Evolutionary conservation across 1,139 yeast genomes (phyloP), one percentile per base, ranked within the genome.

Genomic region (Saccharomyces pastorianus): DNA sequence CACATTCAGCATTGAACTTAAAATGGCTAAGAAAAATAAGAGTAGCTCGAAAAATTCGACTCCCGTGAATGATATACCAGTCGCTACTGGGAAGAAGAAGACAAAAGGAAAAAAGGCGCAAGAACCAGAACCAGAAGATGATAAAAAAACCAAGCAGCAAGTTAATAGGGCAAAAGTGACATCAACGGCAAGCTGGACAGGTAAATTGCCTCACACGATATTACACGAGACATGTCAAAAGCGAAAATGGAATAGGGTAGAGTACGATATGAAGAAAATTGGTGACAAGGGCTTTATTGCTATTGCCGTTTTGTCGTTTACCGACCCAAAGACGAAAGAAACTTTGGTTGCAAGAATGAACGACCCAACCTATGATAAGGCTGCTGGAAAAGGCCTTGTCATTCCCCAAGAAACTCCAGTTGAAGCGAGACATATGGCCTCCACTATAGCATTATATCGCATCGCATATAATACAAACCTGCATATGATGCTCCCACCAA

Each of bases 401-500:
- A 68, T 72, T n/a, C 84, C 89, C 0, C 88, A 85, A 63, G 85
- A 80, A 52, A 88, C 97, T 0, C 80, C 95, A 7, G 76, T 89
- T 46, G 98, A 91, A 63, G 97, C 98, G 1, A 78, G 97, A 51
- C 96, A 91, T 67, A 79, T 80, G 65, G 89, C 91, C 1, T 97
- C 99, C 0, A 91, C 97, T 0, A 88, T 85, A 63, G 91, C 93
- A 0, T 69, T 93, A 58, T 91, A 83, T 66, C 75, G 96, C 31
- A 78, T 93, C n/a, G 85, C 91, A 41, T 88, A 83, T 57, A 83
- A 84, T 61, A 89, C 90, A 61, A 90, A 88, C 65, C 71, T 91
- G 72, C 88, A 87, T 61, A 84, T 90, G 90, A 84, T 89, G 63
- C 75, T 93, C 25, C 98, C 98, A 0, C 81, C 85, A 4, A 82